phyloP scores from a whole-genome alignment of 2,329 filamentous ascomycete genomes.

The Diaporthe sp. region DNA sequence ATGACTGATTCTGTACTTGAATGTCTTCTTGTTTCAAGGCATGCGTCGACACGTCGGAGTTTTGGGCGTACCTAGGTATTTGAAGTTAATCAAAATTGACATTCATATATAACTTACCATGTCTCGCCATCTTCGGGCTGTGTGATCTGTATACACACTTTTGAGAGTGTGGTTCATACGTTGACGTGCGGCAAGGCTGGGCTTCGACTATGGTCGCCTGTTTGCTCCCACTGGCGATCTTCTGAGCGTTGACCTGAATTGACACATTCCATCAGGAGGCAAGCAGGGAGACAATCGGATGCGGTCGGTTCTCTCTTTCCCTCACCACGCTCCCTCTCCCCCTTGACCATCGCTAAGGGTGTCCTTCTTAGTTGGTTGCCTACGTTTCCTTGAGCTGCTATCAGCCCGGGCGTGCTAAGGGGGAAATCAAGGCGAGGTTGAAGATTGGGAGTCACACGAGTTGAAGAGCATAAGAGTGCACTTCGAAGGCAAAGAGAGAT shows the following conservation, averaged over 20 bases:
- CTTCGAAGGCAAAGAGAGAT: background rate
- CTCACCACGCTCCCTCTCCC: too few species aligned
- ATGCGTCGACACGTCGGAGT: conserved; percentile 21
- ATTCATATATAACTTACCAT: background rate
- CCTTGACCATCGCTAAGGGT: background rate
- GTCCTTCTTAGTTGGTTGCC: background rate
- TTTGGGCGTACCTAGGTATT: conserved; percentile 18
- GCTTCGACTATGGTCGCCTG: background rate
- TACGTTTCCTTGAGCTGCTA: background rate
- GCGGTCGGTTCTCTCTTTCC: background rate
- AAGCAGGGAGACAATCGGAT: background rate
- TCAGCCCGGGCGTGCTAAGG: background rate
- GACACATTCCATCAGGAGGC: background rate
- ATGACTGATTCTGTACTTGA: conserved; percentile 4
- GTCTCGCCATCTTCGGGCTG: background rate
- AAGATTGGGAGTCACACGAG: background rate
- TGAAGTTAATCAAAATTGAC: background rate
- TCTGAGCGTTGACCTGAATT: background rate
- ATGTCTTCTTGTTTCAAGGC: background rate
- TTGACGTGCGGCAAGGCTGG: background rate
- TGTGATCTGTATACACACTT: too few species aligned
- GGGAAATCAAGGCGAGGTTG: background rate
- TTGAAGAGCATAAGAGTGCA: background rate
- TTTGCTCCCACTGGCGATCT: background rate
- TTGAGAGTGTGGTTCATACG: background rate